A percentile compares a stretch with the other conserved stretches of the same genome.
Evolutionary conservation across 1,139 yeast genomes (phyloP).

Genomic region (Sugiyamaella sp.): DNA sequence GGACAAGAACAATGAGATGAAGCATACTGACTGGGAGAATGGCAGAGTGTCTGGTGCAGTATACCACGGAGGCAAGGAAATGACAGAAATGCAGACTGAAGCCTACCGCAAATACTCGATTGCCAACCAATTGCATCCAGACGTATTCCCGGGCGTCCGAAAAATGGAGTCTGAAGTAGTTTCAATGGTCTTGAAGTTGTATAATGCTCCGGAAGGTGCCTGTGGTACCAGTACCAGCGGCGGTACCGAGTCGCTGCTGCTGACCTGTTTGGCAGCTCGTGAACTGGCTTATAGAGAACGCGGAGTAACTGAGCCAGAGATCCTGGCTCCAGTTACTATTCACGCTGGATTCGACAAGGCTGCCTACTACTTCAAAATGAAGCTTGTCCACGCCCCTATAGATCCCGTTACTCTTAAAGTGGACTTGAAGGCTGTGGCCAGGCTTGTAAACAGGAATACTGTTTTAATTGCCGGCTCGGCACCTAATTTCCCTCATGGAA

Average conservation of each 20-base stretch:
- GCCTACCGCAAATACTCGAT: constrained; percentile 80
- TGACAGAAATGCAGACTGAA: constrained; percentile 69
- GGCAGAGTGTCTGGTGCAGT: constrained; percentile 96
- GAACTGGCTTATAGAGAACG: constrained; percentile 62
- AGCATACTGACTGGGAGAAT: constrained; percentile 76
- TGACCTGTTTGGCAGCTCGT: constrained; percentile 84
- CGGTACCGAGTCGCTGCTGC: constrained; percentile 90
- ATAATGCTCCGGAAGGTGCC: constrained; percentile 67
- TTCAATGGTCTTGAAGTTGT: constrained; percentile 79
- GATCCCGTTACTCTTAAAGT: constrained; percentile 72
- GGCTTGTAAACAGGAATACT: constrained; percentile 74
- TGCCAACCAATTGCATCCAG: constrained; percentile 95
- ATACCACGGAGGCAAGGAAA: constrained; percentile 86
- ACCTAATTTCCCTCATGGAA: constrained; percentile 96
- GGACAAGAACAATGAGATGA: constrained; percentile 44
- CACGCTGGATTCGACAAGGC: constrained; percentile 98
- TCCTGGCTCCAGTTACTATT: constrained; percentile 83
- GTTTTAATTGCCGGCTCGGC: constrained; percentile 89
- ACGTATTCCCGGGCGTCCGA: constrained; percentile 93
- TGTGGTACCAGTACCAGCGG: constrained; percentile 95
- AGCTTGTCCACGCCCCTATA: constrained; percentile 75
- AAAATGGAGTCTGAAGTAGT: constrained; percentile 97
- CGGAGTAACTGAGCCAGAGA: constrained; percentile 77
- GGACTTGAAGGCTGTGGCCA: constrained; percentile 61
- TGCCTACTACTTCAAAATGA: constrained; percentile 86